Evolutionary conservation across 2,329 filamentous ascomycete genomes (phyloP).

Genomic region (Shiraia bambusicola): DNA sequence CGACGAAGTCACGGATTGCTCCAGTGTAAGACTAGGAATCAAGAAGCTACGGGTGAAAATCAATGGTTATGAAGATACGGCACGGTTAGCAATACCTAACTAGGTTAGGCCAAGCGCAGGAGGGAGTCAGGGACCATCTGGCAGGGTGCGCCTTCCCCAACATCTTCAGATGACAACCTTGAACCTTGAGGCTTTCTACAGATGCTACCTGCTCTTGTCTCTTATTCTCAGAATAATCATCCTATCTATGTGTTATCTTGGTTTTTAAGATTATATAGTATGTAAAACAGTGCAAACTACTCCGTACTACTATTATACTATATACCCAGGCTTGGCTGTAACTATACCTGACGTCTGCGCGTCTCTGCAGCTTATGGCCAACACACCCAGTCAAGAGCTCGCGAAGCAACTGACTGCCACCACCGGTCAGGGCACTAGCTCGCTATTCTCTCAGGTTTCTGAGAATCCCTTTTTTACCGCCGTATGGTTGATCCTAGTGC

Average conservation of each 20-base stretch:
- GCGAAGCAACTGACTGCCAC: slow-evolving; percentile 40
- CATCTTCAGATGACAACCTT: too few species aligned
- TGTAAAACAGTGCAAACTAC: too few species aligned
- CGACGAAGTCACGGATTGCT: slow-evolving; percentile 6
- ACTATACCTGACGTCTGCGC: background rate
- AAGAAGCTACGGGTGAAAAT: background rate
- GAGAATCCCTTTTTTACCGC: slow-evolving; percentile 58
- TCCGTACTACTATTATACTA: too few species aligned
- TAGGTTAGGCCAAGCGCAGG: slow-evolving; percentile 12
- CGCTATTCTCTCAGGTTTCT: slow-evolving; percentile 49
- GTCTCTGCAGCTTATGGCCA: slow-evolving; percentile 32
- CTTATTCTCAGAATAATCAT: too few species aligned
- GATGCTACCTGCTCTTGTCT: too few species aligned
- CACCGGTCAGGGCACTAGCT: slow-evolving; percentile 37
- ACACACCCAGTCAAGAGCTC: slow-evolving; percentile 42
- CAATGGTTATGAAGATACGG: slow-evolving; percentile 2
- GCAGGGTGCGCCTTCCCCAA: too few species aligned
- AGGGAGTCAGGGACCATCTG: too few species aligned
- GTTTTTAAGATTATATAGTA: too few species aligned
- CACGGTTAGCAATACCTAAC: slow-evolving; percentile 21
- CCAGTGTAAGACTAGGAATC: slow-evolving; percentile 7
- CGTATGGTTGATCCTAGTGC: slow-evolving; percentile 53
- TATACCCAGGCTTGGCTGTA: too few species aligned
- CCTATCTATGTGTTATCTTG: too few species aligned
- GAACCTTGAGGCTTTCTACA: too few species aligned